These are phyloP conservation scores for Metschnikowia lochheadii DNA, from an alignment of 805 yeast species.

Conservation along the genomic window DNA sequence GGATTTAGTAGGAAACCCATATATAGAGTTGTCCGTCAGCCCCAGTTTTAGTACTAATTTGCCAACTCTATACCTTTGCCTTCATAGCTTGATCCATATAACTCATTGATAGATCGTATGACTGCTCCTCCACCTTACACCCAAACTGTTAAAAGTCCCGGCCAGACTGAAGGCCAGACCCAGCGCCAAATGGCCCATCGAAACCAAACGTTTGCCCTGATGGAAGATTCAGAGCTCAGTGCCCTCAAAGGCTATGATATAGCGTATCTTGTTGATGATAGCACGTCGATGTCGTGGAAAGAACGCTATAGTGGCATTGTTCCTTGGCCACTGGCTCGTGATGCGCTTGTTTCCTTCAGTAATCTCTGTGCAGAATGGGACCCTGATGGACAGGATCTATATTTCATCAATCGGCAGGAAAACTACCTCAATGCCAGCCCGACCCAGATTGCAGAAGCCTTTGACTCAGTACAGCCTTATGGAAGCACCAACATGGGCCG, in stretches of 20 bases:
- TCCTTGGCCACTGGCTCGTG: conserved; percentile 15
- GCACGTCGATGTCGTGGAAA: conserved; percentile 14
- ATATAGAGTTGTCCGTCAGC: no score
- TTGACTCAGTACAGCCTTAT: conserved; percentile 8
- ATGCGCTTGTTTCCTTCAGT: conserved; percentile 13
- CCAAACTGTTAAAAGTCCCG: background rate
- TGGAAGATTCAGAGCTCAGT: conserved; percentile 9
- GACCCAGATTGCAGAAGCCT: conserved; percentile 10
- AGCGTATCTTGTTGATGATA: conserved; percentile 15
- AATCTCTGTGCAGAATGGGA: conserved; percentile 16
- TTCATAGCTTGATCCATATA: no score
- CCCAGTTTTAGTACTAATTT: no score
- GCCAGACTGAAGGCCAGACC: background rate
- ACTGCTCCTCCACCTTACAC: conserved; percentile 2
- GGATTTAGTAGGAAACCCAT: no score
- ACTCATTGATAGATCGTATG: background rate
- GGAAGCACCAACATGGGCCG: conserved; percentile 18
- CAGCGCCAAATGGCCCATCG: background rate
- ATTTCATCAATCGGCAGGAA: conserved; percentile 10
- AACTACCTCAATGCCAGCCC: conserved; percentile 9
- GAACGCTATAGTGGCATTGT: conserved; percentile 12
- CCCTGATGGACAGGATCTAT: conserved; percentile 16
- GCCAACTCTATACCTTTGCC: no score
- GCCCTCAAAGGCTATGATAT: conserved; percentile 16
- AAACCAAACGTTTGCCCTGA: background rate